Evolutionary conservation across 1,139 yeast species (phyloP).

Genomic region (Yamadazyma atmosphaerica): DNA sequence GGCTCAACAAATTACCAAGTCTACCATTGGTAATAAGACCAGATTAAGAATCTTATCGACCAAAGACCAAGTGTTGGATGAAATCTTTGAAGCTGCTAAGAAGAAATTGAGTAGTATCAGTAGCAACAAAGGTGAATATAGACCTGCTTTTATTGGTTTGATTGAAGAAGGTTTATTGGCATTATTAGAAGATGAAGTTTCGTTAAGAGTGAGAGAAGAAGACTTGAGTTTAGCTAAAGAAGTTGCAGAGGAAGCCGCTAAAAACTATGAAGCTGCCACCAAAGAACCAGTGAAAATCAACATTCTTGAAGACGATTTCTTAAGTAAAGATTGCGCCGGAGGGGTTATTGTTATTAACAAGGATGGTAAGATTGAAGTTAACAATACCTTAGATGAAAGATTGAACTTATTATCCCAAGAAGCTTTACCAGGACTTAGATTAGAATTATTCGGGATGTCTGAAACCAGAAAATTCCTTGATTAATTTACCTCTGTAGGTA

Average conservation of each 20-base stretch:
- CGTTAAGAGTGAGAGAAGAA: constrained; percentile 65
- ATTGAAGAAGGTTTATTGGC: constrained; percentile 82
- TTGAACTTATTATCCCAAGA: constrained; percentile 77
- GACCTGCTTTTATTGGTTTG: constrained; percentile 69
- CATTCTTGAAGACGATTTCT: constrained; percentile 56
- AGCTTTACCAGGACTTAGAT: constrained; percentile 89
- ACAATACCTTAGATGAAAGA: constrained; percentile 94
- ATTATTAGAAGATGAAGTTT: constrained; percentile 68
- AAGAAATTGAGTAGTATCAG: constrained; percentile 58
- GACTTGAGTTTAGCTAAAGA: constrained; percentile 68
- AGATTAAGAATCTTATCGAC: constrained; percentile 87
- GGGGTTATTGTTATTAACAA: constrained; percentile 76
- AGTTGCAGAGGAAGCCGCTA: constrained; percentile 62
- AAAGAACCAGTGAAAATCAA: constrained; percentile 48
- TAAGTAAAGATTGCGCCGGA: constrained; percentile 72
- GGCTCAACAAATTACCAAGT: constrained; percentile 93
- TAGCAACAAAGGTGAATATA: constrained; percentile 53
- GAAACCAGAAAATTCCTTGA: constrained; percentile 88
- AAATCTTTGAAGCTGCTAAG: constrained; percentile 71
- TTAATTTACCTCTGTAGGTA: constrained; percentile 29
- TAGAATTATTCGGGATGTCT: constrained; percentile 88
- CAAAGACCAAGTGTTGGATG: constrained; percentile 77
- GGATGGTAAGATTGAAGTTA: constrained; percentile 80
- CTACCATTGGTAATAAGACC: constrained; percentile 92
- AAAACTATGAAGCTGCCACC: constrained; percentile 60